phyloP scores from a whole-genome alignment of 1,139 yeast genomes.

The Arxiozyma slooffiae region DNA sequence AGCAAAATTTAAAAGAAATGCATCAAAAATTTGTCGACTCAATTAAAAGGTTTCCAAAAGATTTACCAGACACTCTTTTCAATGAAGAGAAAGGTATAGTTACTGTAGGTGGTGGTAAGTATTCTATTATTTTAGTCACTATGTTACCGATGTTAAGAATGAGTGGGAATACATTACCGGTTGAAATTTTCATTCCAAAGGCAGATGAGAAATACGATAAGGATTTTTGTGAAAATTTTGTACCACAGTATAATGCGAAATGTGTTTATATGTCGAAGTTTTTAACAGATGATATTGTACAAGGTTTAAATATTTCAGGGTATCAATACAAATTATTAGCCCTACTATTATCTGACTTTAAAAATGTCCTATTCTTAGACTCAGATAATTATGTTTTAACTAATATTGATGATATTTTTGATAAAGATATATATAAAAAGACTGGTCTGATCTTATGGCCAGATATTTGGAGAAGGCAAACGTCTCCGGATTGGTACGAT shows the following conservation, averaged over 20 bases:
- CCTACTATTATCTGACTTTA: slow-evolving; percentile 47
- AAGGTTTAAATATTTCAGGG: slow-evolving; percentile 26
- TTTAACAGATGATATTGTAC: neutral
- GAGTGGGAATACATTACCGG: slow-evolving; percentile 46
- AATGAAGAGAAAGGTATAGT: slow-evolving; percentile 47
- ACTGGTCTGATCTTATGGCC: slow-evolving; percentile 52
- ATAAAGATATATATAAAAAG: slow-evolving; percentile 28
- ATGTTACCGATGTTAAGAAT: slow-evolving; percentile 47
- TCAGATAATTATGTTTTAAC: slow-evolving; percentile 57
- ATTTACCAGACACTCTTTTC: slow-evolving; percentile 8
- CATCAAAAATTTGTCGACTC: slow-evolving; percentile 44
- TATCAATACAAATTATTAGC: slow-evolving; percentile 59
- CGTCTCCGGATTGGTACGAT: slow-evolving; percentile 49
- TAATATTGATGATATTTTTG: slow-evolving; percentile 44
- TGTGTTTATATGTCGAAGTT: slow-evolving; percentile 35
- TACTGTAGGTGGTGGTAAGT: slow-evolving; percentile 53
- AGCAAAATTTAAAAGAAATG: slow-evolving; percentile 38
- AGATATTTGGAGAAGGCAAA: slow-evolving; percentile 58
- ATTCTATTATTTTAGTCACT: slow-evolving; percentile 44
- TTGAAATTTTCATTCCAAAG: slow-evolving; percentile 51
- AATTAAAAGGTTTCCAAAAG: slow-evolving; percentile 20
- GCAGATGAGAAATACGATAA: slow-evolving; percentile 39
- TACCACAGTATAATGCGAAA: slow-evolving; percentile 45
- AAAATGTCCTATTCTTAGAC: slow-evolving; percentile 51
- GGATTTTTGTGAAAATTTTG: slow-evolving; percentile 42